Evolutionary conservation across 768 basidiomycete genomes (phyloP).

Genomic region (Cyclocybe cylindracea): DNA sequence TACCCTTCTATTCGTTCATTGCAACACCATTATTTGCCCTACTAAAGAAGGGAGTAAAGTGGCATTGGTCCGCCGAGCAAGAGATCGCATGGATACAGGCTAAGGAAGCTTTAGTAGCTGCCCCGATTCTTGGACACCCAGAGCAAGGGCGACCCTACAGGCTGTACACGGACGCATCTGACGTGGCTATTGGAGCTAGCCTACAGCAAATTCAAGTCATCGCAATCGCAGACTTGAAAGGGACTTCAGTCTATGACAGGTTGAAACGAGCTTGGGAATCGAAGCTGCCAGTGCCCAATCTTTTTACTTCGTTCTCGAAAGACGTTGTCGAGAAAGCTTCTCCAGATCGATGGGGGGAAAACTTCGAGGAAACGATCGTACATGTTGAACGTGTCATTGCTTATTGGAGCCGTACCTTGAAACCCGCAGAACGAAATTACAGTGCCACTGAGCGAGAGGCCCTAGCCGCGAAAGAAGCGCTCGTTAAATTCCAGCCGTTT

Average conservation of each 20-base stretch:
- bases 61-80: conserved; percentile 20
- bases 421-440: conserved; percentile 28
- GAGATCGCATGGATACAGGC: conserved; percentile 26
- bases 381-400: conserved; percentile 29
- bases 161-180: conserved; percentile 34
- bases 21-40: conserved; percentile 31
- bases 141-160: conserved; percentile 26
- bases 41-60: conserved; percentile 23
- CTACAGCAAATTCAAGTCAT: conserved; percentile 28
- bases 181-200: conserved; percentile 19
- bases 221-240: conserved; percentile 15
- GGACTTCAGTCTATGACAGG: not conserved
- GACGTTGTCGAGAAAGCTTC: not conserved
- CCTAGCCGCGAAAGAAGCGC: conserved; percentile 5
- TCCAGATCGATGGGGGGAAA: not conserved
- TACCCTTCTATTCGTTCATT: conserved; percentile 35
- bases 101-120: conserved; percentile 24
- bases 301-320: not conserved
- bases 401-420: conserved; percentile 28
- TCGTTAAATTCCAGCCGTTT: conserved; percentile 34
- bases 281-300: not conserved
- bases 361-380: conserved; percentile 24
- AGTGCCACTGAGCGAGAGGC: conserved; percentile 33
- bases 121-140: conserved; percentile 32
- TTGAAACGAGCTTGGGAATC: not conserved